A percentile compares a stretch with the other conserved stretches of the same genome.
Evolutionary conservation across 805 yeast species (phyloP).

Genomic region (Candida stauntonica): DNA sequence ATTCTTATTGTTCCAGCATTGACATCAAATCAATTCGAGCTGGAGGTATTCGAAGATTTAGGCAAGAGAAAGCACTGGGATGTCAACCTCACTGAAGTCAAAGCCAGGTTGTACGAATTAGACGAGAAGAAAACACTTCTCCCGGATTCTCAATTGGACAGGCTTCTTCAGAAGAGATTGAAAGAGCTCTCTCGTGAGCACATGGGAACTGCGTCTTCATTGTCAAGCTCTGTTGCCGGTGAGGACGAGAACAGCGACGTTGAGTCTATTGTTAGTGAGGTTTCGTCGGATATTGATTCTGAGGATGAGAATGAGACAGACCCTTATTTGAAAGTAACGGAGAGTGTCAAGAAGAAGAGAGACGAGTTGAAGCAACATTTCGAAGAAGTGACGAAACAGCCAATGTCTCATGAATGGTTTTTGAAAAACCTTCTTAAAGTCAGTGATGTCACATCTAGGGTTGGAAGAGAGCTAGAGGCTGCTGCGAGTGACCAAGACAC

Average conservation of each 20-base stretch:
- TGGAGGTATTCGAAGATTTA: constrained; percentile 34
- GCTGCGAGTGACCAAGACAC: constrained; percentile 33
- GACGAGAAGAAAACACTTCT: constrained; percentile 7
- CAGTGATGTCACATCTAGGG: constrained; percentile 21
- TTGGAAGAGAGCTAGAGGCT: constrained; percentile 23
- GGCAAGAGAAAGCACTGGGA: constrained; percentile 16
- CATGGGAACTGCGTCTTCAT: background rate
- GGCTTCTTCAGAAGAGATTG: constrained; percentile 3
- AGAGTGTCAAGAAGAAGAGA: constrained; percentile 7
- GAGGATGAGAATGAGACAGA: background rate
- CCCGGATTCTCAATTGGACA: constrained; percentile 6
- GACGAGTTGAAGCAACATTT: constrained; percentile 3
- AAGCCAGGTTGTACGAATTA: constrained; percentile 5
- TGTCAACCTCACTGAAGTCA: constrained; percentile 8
- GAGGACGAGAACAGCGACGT: constrained; percentile 1
- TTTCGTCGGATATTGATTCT: constrained; percentile 8
- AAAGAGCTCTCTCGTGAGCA: constrained; percentile 2
- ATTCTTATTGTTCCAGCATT: constrained; percentile 62
- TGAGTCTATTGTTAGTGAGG: background rate
- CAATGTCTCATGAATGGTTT: constrained; percentile 3
- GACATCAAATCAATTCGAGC: constrained; percentile 52
- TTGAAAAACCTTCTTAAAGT: constrained; percentile 17
- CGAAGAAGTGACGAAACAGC: background rate
- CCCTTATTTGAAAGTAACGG: constrained; percentile 4
- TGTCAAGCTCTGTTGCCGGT: background rate